phyloP scores from a whole-genome alignment of 129 eudicot species.

The Pulicaria dysenterica region DNA sequence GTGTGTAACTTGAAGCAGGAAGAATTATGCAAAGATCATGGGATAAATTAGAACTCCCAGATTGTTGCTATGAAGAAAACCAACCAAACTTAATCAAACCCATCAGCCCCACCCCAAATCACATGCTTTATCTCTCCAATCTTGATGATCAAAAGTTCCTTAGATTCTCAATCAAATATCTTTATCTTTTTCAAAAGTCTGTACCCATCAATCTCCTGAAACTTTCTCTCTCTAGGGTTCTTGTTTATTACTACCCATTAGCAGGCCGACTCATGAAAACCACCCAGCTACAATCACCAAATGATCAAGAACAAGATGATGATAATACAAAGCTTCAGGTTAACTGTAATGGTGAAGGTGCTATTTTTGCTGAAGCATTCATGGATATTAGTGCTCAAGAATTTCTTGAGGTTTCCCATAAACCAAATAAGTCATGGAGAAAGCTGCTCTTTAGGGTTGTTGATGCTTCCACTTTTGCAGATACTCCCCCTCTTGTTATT shows the following conservation, averaged over 20 bases:
- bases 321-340: constrained; percentile 73
- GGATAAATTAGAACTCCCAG: constrained; percentile 60
- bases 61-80: constrained; percentile 57
- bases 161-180: constrained; percentile 84
- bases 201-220: constrained; percentile 45
- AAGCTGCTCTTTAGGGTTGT: constrained; percentile 75
- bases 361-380: constrained; percentile 85
- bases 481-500: constrained; percentile 85
- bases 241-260: constrained; percentile 81
- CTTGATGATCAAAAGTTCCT: constrained; percentile 94
- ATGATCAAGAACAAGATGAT: constrained; percentile 43
- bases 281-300: constrained; percentile 1
- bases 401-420: constrained; percentile 52
- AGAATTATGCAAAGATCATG: constrained; percentile 52
- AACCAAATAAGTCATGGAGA: constrained; percentile 86
- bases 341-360: constrained; percentile 91
- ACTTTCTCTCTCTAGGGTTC: constrained; percentile 62
- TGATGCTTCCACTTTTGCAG: constrained; percentile 71
- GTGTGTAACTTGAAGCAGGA: constrained; percentile 3
- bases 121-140: constrained; percentile 73
- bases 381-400: constrained; percentile 63
- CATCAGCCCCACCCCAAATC: constrained; percentile 64
- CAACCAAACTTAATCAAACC: constrained; percentile 70
- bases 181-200: constrained; percentile 67
- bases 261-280: constrained; percentile 69